Conservation (phyloP, 805 yeast species). For the Diddensiella santjacobensis region DNA sequence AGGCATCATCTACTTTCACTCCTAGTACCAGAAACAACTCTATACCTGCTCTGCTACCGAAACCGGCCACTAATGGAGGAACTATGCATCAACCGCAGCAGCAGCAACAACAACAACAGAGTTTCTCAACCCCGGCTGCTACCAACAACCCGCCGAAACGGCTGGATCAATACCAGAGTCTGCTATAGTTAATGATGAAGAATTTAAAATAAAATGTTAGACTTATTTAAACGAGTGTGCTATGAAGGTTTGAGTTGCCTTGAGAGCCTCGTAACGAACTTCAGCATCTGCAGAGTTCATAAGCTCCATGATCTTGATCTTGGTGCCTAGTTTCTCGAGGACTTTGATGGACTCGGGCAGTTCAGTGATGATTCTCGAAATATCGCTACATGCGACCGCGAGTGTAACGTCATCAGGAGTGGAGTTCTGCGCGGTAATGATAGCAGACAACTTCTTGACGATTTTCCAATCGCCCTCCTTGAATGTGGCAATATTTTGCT, state of each 20-base stretch:
- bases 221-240: slow-evolving; percentile 60
- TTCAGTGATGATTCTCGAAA: slow-evolving; percentile 56
- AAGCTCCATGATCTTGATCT: slow-evolving; percentile 77
- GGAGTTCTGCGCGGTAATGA: slow-evolving; percentile 21
- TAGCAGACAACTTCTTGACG: slow-evolving; percentile 54
- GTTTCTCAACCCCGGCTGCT: too few relatives aligned
- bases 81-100: slow-evolving; percentile 5
- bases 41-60: background rate
- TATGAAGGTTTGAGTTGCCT: slow-evolving; percentile 90
- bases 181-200: slow-evolving; percentile 12
- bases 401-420: slow-evolving; percentile 36
- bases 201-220: background rate
- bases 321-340: slow-evolving; percentile 55
- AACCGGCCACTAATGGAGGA: background rate
- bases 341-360: slow-evolving; percentile 58
- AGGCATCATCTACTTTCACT: background rate
- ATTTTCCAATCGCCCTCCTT: slow-evolving; percentile 73
- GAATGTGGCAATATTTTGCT: slow-evolving; percentile 71
- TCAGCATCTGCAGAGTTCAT: slow-evolving; percentile 78
- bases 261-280: slow-evolving; percentile 90
- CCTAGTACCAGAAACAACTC: background rate
- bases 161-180: slow-evolving; percentile 23
- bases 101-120: slow-evolving; percentile 7
- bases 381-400: slow-evolving; percentile 67
- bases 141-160: too few relatives aligned